Percentiles rank a stretch among this genome's conserved stretches.
Evolutionary conservation across 2,329 filamentous ascomycete species (phyloP).

Genomic region (Colletotrichum limetticola): DNA sequence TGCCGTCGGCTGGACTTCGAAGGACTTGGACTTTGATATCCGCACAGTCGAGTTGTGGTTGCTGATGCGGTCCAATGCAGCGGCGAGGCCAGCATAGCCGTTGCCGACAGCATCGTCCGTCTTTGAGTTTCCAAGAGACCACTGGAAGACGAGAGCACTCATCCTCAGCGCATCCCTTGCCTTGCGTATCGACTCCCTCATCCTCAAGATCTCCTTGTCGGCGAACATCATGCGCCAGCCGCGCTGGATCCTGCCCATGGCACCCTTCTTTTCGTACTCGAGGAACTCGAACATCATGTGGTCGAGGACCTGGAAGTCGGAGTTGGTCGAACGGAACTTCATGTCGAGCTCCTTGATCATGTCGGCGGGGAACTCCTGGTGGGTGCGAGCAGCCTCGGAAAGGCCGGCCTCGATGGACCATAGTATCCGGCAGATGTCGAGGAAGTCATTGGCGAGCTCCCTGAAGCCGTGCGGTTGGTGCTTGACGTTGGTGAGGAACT

Average conservation of each 20-base stretch:
- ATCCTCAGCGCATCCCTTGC: slow-evolving; percentile 71
- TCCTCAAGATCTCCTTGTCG: slow-evolving; percentile 70
- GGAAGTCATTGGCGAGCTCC: slow-evolving; percentile 71
- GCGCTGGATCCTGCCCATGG: slow-evolving; percentile 68
- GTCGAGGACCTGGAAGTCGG: slow-evolving; percentile 72
- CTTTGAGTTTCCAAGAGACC: slow-evolving; percentile 69
- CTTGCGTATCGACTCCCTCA: slow-evolving; percentile 65
- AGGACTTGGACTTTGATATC: slow-evolving; percentile 43
- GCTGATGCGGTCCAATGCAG: slow-evolving; percentile 67
- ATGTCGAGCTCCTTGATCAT: slow-evolving; percentile 72
- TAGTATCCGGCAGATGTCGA: slow-evolving; percentile 73
- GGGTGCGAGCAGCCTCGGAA: slow-evolving; percentile 59
- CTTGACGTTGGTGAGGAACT: slow-evolving; percentile 69
- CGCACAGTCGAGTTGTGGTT: slow-evolving; percentile 41
- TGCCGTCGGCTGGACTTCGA: slow-evolving; percentile 35
- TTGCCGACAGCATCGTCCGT: slow-evolving; percentile 71
- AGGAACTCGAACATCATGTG: slow-evolving; percentile 71
- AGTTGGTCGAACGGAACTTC: slow-evolving; percentile 69
- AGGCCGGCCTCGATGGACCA: slow-evolving; percentile 77
- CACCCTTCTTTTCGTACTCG: slow-evolving; percentile 70
- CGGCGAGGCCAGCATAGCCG: slow-evolving; percentile 74
- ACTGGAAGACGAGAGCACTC: slow-evolving; percentile 73
- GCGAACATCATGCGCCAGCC: slow-evolving; percentile 73
- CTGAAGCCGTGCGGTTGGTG: slow-evolving; percentile 66
- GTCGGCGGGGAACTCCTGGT: slow-evolving; percentile 66